Base-by-base conservation (phyloP, 805 yeast genomes). In the Spathaspora gorwiae region DNA sequence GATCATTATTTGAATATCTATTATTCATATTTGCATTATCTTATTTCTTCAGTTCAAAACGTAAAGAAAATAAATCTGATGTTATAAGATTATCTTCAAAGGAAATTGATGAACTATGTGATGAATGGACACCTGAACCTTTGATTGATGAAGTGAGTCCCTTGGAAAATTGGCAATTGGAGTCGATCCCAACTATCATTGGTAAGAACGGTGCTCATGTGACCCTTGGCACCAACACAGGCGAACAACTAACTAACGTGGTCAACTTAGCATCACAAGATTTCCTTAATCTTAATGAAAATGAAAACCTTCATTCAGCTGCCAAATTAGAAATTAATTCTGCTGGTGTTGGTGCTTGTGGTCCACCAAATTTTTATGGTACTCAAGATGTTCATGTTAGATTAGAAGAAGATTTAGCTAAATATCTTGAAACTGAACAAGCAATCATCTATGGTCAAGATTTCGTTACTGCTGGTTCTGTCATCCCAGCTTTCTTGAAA, bases 351-450 rank as follows among this genome's bases (percentile, higher is more conserved):
- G 99, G 99, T 52, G 92, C 97, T 0, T 94, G 99, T 72, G 97
- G 98, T 35, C 98, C 99, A 5, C 95, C 97, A 37, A 95, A 96
- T 46, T 94, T 94, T 58, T 94, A 90, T 64, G 99, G 99, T 49
- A 86, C 90, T 48, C 96, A 90, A 65, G 96, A 90, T 60, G 89
- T 83, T 37, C 99, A 94, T 60, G 83, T 81, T 45, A 76, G 84
- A 55, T 73, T 87, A 46, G 95, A 90, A 62, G 81, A 80, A 55
- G 85, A 81, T 50, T 66, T 94, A 48, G 81, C 97, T 10, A 62
- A 71, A 30, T 92, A 81, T 59, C 79, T 92, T 52, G 89, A 85
- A 26, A 78, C 88, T 2, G 95, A 87, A 52, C 76, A 77, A 45
- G 81, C 89, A 40, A 87, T 94, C 45, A 69, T 92, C 37, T 94